Evolutionary conservation across 495 filamentous ascomycete species (phyloP), one percentile per base, ranked within the genome.

Genomic region (Penicillium ochrochloron): DNA sequence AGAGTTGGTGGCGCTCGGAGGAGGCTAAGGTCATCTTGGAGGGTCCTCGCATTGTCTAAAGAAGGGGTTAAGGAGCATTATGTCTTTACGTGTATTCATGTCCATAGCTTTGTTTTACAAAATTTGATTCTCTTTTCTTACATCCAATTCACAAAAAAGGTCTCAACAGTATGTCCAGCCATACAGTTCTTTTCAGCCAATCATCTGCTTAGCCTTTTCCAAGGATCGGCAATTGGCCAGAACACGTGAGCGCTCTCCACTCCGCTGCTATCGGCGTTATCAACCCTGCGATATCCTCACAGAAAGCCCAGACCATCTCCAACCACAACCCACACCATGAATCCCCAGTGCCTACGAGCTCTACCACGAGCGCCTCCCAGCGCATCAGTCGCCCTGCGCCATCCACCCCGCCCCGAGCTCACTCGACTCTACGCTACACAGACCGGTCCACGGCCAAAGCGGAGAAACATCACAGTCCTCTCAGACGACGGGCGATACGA

Each of bases 1-100:
- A 86, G 67, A 90, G 91, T 70, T 97, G 92, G 88, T 97, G 93
- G 93, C 86, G 75, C 75, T 86, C 82, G 27, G 87, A 88, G 58
- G 88, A 88, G 74, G 90, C 90, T 0, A 86, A 79, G 80, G 74
- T 73, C 4, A 92, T 93, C 71, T 68, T 92, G 58, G 84, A 90
- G 55, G 79, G 82, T 8, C 77, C 79, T 48, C 63, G 80, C 50
- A 74, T 82, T 62, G 72, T 66, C 68, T 76, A 62, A 56, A 60
- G 31, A 15, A 62, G 27, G 35, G 25, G 56, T 31, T 33, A 9
- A 33, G 31, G 60, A 48, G 19, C 35, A 50, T 65, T 19, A 57
- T 67, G 48, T 61, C 57, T 55, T 70, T 64, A 64, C 64, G 64
- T 71, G 52, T 63, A 61, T 72, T 68, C 63, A 68, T 74, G 63